These are phyloP conservation scores for Hyaloscypha finlandica DNA, from an alignment of 495 filamentous ascomycete species.

Conservation along the genomic window DNA sequence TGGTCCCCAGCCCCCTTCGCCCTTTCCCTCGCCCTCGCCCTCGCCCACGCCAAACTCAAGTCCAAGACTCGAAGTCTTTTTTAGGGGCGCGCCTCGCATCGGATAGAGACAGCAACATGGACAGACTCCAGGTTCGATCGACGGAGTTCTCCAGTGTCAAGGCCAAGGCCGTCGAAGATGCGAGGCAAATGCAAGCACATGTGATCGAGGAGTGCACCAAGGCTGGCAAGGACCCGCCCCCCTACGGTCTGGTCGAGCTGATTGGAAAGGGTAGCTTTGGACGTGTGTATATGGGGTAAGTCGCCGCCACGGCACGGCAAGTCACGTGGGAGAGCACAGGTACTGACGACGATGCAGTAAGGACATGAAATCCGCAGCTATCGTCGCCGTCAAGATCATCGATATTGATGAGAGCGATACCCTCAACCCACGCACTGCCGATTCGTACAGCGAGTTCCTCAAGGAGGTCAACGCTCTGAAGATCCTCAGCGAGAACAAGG, in stretches of 20 bases:
- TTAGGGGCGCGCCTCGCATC: too few relatives aligned
- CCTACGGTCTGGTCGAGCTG: constrained; percentile 81
- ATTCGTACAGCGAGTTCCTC: constrained; percentile 81
- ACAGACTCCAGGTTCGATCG: constrained; percentile 1
- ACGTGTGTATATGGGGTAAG: constrained; percentile 84
- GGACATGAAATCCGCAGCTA: constrained; percentile 53
- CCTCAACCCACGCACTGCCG: constrained; percentile 69
- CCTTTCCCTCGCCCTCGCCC: too few relatives aligned
- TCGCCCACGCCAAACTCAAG: too few relatives aligned
- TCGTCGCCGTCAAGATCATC: constrained; percentile 94
- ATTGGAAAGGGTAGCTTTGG: constrained; percentile 97
- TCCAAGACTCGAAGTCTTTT: too few relatives aligned
- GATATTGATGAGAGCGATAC: constrained; percentile 89
- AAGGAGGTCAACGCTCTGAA: constrained; percentile 88
- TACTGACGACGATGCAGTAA: constrained; percentile 40
- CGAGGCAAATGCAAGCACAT: constrained; percentile 51
- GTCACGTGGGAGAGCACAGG: constrained; percentile 2
- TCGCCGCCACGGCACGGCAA: constrained; percentile 8
- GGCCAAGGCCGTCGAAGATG: constrained; percentile 50
- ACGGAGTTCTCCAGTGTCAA: constrained; percentile 16
- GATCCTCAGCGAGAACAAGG: constrained; percentile 78
- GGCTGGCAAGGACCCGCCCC: constrained; percentile 48
- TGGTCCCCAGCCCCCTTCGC: too few relatives aligned
- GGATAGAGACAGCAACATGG: background rate
- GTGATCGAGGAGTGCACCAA: constrained; percentile 51